A percentile compares a stretch with the other conserved stretches of the same genome.
These are phyloP conservation scores for Mentha longifolia DNA, from an alignment of 257 asterid species.

Conservation along the genomic window DNA sequence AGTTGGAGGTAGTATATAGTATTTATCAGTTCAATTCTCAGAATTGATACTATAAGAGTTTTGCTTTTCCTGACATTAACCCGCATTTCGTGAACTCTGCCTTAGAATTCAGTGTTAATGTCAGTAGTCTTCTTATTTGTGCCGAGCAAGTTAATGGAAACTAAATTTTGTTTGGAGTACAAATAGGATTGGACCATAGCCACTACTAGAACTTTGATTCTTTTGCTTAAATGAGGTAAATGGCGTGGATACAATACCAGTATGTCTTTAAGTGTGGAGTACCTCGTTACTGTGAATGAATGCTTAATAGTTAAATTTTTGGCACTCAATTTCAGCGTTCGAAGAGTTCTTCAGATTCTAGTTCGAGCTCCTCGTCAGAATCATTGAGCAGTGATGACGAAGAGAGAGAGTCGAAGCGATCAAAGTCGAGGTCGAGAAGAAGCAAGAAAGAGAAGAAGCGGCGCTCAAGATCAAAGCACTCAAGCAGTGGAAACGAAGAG, in stretches of 20 bases:
- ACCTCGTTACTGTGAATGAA: background rate
- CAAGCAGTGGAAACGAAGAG: slow-evolving; percentile 45
- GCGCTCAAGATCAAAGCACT: slow-evolving; percentile 62
- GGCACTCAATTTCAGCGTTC: slow-evolving; percentile 54
- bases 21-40: background rate
- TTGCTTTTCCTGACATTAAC: background rate
- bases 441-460: slow-evolving; percentile 75
- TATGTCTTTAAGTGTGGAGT: background rate
- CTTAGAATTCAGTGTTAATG: background rate
- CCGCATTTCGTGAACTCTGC: no score
- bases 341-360: slow-evolving; percentile 65
- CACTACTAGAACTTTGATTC: slow-evolving; percentile 1
- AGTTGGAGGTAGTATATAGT: no score
- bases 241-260: background rate
- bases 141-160: background rate
- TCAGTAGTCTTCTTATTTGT: background rate
- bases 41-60: background rate
- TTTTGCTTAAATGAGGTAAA: no score
- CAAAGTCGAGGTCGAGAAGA: slow-evolving; percentile 65
- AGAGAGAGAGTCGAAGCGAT: slow-evolving; percentile 65
- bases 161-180: background rate
- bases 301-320: background rate
- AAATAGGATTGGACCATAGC: background rate
- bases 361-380: slow-evolving; percentile 73
- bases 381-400: slow-evolving; percentile 75